A percentile compares a stretch with the other conserved stretches of the same genome.
These are phyloP conservation scores for Prunus mira DNA, from an alignment of 306 rosid species.

Conservation along the genomic window DNA sequence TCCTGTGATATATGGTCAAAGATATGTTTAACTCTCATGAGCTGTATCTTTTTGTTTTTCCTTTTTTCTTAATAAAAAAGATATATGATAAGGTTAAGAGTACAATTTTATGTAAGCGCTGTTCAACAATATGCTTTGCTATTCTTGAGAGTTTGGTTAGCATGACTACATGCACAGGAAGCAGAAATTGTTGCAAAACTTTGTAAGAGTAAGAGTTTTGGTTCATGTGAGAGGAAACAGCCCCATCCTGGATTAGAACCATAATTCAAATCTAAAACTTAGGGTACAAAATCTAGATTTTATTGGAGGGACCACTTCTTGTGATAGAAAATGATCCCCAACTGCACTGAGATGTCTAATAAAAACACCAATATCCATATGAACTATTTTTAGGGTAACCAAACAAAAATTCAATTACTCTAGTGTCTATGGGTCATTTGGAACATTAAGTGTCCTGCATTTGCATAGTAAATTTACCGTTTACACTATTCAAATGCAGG, in stretches of 20 bases:
- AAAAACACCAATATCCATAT: not conserved
- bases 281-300: not conserved
- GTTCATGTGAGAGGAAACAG: not conserved
- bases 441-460: not conserved
- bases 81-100: not conserved
- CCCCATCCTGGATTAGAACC: not conserved
- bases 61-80: not conserved
- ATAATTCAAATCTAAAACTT: not conserved
- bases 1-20: not conserved
- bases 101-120: not conserved
- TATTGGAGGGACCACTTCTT: not conserved
- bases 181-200: not conserved
- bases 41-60: not conserved
- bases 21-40: not conserved
- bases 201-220: not conserved
- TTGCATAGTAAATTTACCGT: not conserved
- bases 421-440: not conserved
- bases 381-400: not conserved
- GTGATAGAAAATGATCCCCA: not conserved
- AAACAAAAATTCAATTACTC: not conserved
- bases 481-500: not conserved
- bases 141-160: constrained; percentile 3
- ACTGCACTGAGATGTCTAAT: not conserved
- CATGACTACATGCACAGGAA: not conserved
- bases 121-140: not conserved